Conservation (phyloP, 2,329 filamentous ascomycete genomes). For the Alternaria viburni region DNA sequence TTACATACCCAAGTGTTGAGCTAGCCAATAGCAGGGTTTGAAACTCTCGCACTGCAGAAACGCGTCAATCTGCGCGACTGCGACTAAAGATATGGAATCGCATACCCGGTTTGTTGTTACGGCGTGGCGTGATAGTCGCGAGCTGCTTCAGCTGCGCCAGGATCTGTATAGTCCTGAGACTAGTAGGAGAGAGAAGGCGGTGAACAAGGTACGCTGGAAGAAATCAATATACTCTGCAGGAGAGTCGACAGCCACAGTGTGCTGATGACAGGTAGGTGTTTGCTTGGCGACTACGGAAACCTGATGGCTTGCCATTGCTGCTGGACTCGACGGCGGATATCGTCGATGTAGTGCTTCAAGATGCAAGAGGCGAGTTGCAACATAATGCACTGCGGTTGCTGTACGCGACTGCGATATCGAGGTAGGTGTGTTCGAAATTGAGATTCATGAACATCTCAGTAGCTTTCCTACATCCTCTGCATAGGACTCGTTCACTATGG, state of each 20-base stretch:
- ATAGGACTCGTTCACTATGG: background rate
- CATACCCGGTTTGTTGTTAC: slow-evolving; percentile 16
- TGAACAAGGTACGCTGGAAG: slow-evolving; percentile 46
- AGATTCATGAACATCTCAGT: background rate
- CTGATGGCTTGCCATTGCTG: slow-evolving; percentile 68
- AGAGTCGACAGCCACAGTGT: background rate
- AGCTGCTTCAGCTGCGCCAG: slow-evolving; percentile 69
- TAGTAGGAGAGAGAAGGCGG: slow-evolving; percentile 43
- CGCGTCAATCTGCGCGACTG: background rate
- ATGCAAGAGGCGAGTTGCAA: slow-evolving; percentile 57
- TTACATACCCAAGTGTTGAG: background rate
- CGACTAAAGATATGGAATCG: slow-evolving; percentile 18
- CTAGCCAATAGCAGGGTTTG: slow-evolving; percentile 17
- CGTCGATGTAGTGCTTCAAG: slow-evolving; percentile 71
- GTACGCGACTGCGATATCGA: slow-evolving; percentile 77
- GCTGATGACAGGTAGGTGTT: slow-evolving; percentile 38
- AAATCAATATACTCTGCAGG: background rate
- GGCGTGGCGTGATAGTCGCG: slow-evolving; percentile 67
- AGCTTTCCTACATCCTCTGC: background rate
- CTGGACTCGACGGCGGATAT: slow-evolving; percentile 80
- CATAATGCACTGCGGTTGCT: slow-evolving; percentile 70
- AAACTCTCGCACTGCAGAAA: background rate
- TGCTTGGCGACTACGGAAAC: slow-evolving; percentile 41
- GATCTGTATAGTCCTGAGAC: slow-evolving; percentile 64
- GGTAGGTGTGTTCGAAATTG: slow-evolving; percentile 52